A percentile compares a stretch with the other conserved stretches of the same genome.
These are phyloP conservation scores for Meira nashicola DNA, from an alignment of 1,284 basidiomycete species.

Conservation along the genomic window DNA sequence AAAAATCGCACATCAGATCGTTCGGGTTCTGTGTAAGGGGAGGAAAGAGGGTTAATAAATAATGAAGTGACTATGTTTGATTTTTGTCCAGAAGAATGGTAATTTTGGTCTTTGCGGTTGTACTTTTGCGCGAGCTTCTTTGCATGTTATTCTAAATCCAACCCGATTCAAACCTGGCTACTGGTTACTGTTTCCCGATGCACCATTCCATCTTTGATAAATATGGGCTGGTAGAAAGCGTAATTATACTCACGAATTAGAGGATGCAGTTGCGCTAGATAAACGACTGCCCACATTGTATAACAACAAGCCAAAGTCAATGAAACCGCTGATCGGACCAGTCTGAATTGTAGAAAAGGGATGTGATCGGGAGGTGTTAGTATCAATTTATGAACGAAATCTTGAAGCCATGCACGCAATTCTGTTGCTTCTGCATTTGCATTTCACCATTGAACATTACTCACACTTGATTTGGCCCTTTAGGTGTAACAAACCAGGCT, in stretches of 20 bases:
- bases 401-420: constrained; percentile 58
- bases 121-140: too few species aligned
- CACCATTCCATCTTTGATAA: too few species aligned
- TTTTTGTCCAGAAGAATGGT: too few species aligned
- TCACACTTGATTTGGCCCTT: constrained; percentile 52
- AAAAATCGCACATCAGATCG: too few species aligned
- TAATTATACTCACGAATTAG: constrained; percentile 44
- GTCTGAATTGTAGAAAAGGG: constrained; percentile 18
- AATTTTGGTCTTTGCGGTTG: too few species aligned
- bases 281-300: constrained; percentile 52
- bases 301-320: constrained; percentile 50
- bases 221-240: too few species aligned
- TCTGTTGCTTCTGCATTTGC: constrained; percentile 3
- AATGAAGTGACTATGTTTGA: too few species aligned
- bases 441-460: constrained; percentile 9
- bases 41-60: too few species aligned
- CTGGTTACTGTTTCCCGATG: too few species aligned
- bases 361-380: background rate
- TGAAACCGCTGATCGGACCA: constrained; percentile 43
- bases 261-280: constrained; percentile 51
- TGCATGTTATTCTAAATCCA: too few species aligned
- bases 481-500: constrained; percentile 42
- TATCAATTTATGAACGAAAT: constrained; percentile 47
- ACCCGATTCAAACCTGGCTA: too few species aligned
- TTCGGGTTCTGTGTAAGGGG: too few species aligned